These are phyloP conservation scores for Xerocomus potaroensis DNA, from an alignment of 768 basidiomycete genomes.

Conservation along the genomic window DNA sequence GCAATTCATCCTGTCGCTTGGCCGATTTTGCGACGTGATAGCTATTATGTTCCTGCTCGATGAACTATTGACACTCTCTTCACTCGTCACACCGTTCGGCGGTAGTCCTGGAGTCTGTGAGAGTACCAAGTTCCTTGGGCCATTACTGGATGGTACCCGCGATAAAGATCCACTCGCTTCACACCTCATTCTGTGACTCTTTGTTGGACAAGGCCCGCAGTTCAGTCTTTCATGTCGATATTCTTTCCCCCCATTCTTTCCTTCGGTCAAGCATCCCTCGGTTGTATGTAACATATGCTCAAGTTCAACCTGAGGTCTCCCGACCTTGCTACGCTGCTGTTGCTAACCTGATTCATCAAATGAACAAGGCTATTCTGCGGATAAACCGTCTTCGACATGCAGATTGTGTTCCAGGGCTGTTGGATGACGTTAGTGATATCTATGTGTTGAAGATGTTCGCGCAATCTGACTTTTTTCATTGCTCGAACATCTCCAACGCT, in stretches of 20 bases:
- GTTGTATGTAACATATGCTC: constrained; percentile 1
- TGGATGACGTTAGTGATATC: too few species aligned
- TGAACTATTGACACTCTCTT: not conserved
- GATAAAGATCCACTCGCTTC: constrained; percentile 1
- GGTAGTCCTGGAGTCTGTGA: not conserved
- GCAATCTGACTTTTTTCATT: too few species aligned
- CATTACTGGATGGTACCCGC: not conserved
- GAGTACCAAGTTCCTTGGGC: not conserved
- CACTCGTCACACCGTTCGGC: not conserved
- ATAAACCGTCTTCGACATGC: constrained; percentile 1
- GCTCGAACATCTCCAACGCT: too few species aligned
- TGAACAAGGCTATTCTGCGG: constrained; percentile 1
- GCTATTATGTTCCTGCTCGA: not conserved
- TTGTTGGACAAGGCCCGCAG: not conserved
- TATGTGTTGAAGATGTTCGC: too few species aligned
- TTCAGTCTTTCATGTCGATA: not conserved
- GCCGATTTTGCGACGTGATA: constrained; percentile 2
- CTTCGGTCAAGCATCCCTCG: not conserved
- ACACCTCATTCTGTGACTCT: constrained; percentile 1
- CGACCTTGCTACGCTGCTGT: not conserved
- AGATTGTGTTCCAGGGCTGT: not conserved
- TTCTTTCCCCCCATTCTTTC: not conserved
- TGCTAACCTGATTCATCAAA: not conserved
- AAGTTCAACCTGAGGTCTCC: constrained; percentile 4
- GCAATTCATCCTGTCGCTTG: not conserved